Evolutionary conservation across 2,329 filamentous ascomycete species (phyloP).

Genomic region (Elsinoe arachidis): DNA sequence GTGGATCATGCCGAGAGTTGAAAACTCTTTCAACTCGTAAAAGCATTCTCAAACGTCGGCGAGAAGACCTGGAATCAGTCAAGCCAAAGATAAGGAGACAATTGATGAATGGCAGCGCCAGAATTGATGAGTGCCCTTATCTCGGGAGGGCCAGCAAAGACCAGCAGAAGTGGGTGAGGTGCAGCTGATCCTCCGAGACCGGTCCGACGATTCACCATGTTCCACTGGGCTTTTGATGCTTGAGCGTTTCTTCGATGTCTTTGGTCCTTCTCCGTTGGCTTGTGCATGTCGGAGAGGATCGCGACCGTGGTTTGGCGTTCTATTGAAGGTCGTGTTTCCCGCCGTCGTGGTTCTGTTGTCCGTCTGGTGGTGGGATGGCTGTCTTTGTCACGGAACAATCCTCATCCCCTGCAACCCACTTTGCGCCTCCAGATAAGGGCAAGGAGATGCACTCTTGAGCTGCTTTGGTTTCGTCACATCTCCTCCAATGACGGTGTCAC

Average conservation of each 20-base stretch:
- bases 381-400: no score
- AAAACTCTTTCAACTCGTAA: neutral
- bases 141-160: neutral
- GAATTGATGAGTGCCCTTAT: neutral
- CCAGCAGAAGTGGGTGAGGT: neutral
- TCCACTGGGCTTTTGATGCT: no score
- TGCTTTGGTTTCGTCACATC: no score
- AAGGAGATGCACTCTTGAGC: neutral
- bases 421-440: no score
- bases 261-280: no score
- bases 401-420: no score
- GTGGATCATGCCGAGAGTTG: neutral
- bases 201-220: neutral
- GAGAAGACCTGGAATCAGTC: neutral
- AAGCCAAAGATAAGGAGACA: neutral
- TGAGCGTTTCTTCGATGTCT: no score
- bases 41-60: neutral
- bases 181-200: neutral
- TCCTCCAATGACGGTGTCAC: neutral
- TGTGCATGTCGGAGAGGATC: no score
- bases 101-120: neutral
- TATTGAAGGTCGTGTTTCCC: no score
- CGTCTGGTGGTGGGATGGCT: no score
- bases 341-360: no score
- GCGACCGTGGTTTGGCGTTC: no score